These are phyloP conservation scores for Kregervanrija delftensis DNA, from an alignment of 805 yeast genomes.

Conservation along the genomic window DNA sequence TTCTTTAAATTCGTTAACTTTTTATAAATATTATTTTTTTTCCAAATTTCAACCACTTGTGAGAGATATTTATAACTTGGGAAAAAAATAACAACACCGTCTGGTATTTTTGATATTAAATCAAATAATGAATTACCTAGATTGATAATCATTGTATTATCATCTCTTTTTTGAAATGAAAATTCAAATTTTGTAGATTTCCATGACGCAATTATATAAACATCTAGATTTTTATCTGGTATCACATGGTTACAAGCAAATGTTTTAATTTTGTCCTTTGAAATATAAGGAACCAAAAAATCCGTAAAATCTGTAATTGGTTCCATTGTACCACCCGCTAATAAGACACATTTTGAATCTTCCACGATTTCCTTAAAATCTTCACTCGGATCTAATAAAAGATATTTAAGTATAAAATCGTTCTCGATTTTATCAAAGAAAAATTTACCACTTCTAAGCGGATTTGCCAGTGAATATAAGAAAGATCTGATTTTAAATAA, in stretches of 20 bases:
- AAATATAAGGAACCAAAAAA: slow-evolving; percentile 57
- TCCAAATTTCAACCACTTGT: slow-evolving; percentile 49
- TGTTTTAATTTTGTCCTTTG: slow-evolving; percentile 33
- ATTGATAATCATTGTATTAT: slow-evolving; percentile 34
- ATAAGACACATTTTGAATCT: slow-evolving; percentile 58
- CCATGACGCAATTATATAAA: slow-evolving; percentile 40
- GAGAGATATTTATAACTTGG: slow-evolving; percentile 76
- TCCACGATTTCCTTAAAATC: slow-evolving; percentile 60
- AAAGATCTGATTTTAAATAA: slow-evolving; percentile 63
- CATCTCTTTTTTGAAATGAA: slow-evolving; percentile 58
- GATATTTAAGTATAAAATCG: slow-evolving; percentile 46
- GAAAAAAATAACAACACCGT: slow-evolving; percentile 74
- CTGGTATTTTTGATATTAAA: slow-evolving; percentile 45
- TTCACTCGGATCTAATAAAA: slow-evolving; percentile 74
- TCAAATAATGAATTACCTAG: slow-evolving; percentile 45
- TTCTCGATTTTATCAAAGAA: slow-evolving; percentile 48
- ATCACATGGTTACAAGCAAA: slow-evolving; percentile 83
- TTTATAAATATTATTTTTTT: slow-evolving; percentile 26
- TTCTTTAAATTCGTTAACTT: slow-evolving; percentile 34
- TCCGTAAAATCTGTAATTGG: slow-evolving; percentile 68
- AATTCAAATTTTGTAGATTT: slow-evolving; percentile 43
- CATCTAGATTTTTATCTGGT: slow-evolving; percentile 60
- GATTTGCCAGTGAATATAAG: slow-evolving; percentile 58
- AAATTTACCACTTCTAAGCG: slow-evolving; percentile 69
- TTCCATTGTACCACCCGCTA: slow-evolving; percentile 96